Evolutionary conservation across 2,329 filamentous ascomycete genomes (phyloP).

Genomic region (Sordariomycetes sp.): DNA sequence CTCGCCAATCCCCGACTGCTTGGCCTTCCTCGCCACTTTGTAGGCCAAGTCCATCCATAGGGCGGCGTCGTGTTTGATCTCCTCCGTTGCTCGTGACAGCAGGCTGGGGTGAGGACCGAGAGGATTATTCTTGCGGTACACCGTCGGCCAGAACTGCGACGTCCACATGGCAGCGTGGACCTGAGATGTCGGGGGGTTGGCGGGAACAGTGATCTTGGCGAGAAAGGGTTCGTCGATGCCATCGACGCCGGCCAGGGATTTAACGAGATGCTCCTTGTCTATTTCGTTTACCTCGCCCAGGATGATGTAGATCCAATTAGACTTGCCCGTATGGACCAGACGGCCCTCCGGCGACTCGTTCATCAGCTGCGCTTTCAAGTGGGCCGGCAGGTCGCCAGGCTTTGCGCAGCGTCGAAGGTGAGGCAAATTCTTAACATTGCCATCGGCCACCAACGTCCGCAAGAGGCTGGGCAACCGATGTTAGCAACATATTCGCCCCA

Average conservation of each 20-base stretch:
- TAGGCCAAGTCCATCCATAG: slow-evolving; percentile 60
- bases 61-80: slow-evolving; percentile 53
- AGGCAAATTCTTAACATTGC: slow-evolving; percentile 53
- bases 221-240: slow-evolving; percentile 45
- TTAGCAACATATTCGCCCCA: neutral
- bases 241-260: slow-evolving; percentile 29
- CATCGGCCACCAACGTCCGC: slow-evolving; percentile 23
- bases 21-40: slow-evolving; percentile 49
- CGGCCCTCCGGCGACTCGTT: slow-evolving; percentile 43
- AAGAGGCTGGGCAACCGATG: slow-evolving; percentile 4
- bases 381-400: slow-evolving; percentile 53
- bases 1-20: slow-evolving; percentile 50
- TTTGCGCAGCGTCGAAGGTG: slow-evolving; percentile 72
- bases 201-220: slow-evolving; percentile 56
- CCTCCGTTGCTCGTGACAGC: slow-evolving; percentile 57
- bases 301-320: slow-evolving; percentile 49
- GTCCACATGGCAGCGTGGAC: slow-evolving; percentile 68
- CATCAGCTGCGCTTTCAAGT: slow-evolving; percentile 52
- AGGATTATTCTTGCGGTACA: slow-evolving; percentile 80
- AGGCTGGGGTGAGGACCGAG: slow-evolving; percentile 74
- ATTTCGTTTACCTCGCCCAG: slow-evolving; percentile 32
- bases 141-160: slow-evolving; percentile 68
- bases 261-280: slow-evolving; percentile 27
- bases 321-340: slow-evolving; percentile 48
- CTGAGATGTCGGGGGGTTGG: slow-evolving; percentile 64